Percentiles rank a stretch among this genome's conserved stretches.
These are phyloP conservation scores for Lomentospora prolificans DNA, from an alignment of 2,329 filamentous ascomycete species.

Conservation along the genomic window DNA sequence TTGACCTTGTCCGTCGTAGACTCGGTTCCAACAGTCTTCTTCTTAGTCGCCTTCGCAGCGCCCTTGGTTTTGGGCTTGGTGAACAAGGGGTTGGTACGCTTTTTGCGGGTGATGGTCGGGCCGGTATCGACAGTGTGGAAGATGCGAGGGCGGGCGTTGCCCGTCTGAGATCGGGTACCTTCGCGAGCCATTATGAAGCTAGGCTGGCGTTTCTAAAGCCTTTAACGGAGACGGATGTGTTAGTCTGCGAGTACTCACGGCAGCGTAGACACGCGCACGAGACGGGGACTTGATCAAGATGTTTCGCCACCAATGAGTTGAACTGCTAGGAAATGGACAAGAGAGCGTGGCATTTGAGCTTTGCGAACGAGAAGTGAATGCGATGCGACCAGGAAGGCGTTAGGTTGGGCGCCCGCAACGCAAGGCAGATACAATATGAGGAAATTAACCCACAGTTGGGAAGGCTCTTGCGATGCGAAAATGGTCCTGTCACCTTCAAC, in stretches of 20 bases:
- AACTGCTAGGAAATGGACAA: no score
- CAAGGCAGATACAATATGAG: neutral
- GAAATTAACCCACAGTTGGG: neutral
- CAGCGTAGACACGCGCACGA: no score
- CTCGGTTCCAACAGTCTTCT: neutral
- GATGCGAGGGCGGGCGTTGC: conserved; percentile 43
- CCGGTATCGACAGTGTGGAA: conserved; percentile 38
- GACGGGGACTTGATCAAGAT: no score
- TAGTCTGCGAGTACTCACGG: neutral
- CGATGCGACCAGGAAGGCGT: neutral
- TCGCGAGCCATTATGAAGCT: conserved; percentile 33
- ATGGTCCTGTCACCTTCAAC: neutral
- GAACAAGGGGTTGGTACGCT: neutral
- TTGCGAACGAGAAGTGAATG: neutral
- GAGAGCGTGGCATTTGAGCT: neutral
- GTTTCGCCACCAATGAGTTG: no score
- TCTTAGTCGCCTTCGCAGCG: neutral
- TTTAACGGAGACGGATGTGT: neutral
- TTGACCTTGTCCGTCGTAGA: neutral
- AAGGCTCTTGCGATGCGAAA: neutral
- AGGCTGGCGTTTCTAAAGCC: neutral
- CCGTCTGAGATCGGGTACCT: conserved; percentile 41
- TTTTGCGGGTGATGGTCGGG: conserved; percentile 17
- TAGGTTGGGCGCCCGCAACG: neutral
- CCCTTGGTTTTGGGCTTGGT: neutral